Evolutionary conservation across 2,329 filamentous ascomycete species (phyloP), one percentile per base, ranked within the genome.

Genomic region (Didymella segeticola): DNA sequence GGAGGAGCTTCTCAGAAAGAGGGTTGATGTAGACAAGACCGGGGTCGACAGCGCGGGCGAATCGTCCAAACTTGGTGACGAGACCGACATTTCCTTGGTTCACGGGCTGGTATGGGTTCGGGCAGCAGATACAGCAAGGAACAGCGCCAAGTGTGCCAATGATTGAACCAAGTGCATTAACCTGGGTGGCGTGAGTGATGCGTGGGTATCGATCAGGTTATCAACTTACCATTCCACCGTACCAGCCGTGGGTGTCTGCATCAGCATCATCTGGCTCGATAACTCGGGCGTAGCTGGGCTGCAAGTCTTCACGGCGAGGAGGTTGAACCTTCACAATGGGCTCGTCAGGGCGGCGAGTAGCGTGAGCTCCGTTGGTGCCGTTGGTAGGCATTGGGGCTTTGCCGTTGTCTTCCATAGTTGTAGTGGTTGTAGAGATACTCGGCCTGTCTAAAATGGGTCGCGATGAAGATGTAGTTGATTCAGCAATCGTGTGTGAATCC

Each of bases 11-110:
- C 82, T 99, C 95, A 68, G 89, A 93, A 48, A 98, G 86, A 3
- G 93, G 93, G 80, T 99, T 99, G 82, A 99, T 88, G 82, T 96
- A 96, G 77, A 98, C 91, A 26, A 99, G 87, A 74, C 95, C 95
- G 2, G 95, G 95, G 75, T 99, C 95, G 63, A 98, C 93, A 10
- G 95, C 92, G 76, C 93, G 90, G 77, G 96, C 91, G 79, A 99
- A 98, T 61, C 88, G 84, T 65, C 95, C 95, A 64, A 99, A 99
- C 77, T 93, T 96, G 71, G 93, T 96, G 73, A 99, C 89, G 37
- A 99, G 84, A 57, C 95, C 95, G 42, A 99, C 95, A 66, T 96
- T 93, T 67, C 95, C 95, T 79, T 98, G 95, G 50, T 84, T 80
- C 55, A 99, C 93, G 41, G 86, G 88, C 80, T 96, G 96, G 84